Base-by-base conservation (phyloP, 1,139 yeast genomes). In the Suhomyces choctaworum region DNA sequence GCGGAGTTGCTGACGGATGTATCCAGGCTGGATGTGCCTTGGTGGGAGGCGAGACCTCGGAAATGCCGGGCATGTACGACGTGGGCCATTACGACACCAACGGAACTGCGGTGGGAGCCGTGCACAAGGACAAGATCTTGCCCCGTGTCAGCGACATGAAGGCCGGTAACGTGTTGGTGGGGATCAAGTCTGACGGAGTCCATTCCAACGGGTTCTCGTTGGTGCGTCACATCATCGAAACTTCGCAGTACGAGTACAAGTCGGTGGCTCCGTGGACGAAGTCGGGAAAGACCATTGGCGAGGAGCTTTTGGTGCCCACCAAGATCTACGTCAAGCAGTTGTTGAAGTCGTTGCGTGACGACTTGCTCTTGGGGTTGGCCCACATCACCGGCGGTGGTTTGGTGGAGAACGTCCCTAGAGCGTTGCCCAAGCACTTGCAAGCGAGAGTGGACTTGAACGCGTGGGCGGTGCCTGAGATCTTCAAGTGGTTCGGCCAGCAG, bases 71-170 rank as follows among this genome's bases (percentile, higher is more conserved):
- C 48, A 88, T 94, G 84, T 94, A 94, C 57, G 85, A 82, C 40
- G 89, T 81, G 40, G 95, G 94, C 29, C 98, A 94, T 62, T 94
- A 94, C 59, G 99, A 94, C 64, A 90, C 96, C 41, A 92, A 92
- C 55, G 98, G 99, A 63, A 92, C 98, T 27, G 94, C 97, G 34
- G 90, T 94, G 34, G 99, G 99, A 54, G 98, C 98, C n/a, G 97
- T 94, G n/a, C 69, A 76, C 49, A 86, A 84, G 54, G 65, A 70
- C 44, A 75, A 78, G 47, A 78, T 92, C 36, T 71, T 94, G 50
- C 98, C 99, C 27, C 75, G 74, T 46, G 57, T 73, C 16, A 64
- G 73, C 17, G 70, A 66, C 35, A 87, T 94, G 94, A 54, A 66
- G 17, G 75, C 69, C 14, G 97, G 97, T 26, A 83, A 94, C 60